Evolutionary conservation across 371 early-diverging fungal genomes (phyloP), one percentile per base, ranked within the genome.

Genomic region (Mucor indicus): DNA sequence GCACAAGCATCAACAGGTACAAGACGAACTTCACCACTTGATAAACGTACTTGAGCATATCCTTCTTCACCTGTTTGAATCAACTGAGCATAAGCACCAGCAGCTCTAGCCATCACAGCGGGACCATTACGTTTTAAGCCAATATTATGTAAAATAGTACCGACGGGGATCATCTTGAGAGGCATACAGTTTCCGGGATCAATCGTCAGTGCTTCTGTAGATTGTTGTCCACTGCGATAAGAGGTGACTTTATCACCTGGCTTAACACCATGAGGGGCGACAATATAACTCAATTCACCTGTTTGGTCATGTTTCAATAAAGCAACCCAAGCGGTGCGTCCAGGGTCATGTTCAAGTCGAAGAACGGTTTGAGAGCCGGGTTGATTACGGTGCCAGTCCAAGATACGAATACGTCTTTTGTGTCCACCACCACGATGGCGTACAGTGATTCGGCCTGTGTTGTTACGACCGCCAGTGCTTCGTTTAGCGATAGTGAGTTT

Each of bases 401-500:
- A 74, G 16, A 87, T 60, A 50, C 97, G 82, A 65, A 95, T 84
- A 49, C 93, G 85, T 32, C 89, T 83, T 60, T 92, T 93, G 65
- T 90, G 92, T 29, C 97, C 98, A 37, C 96, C 98, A 40, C 98
- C 98, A 33, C 93, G 88, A 55, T 95, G 95, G 13, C 96, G 86
- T 21, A 92, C 84, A 3, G 96, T 96, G 58, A 98, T 93, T 29
- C 84, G 79, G 15, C 98, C 98, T 4, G 84, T 83, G 76, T 86
- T 84, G 81, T 92, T 93, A 55, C 98, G 83, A 30, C 98, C 98
- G 41, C 92, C 94, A 1, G 79, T 77, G 55, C 79, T 64, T 19
- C 90, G 83, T 68, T 89, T 95, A 37, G 92, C 92, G 33, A 89
- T 60, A 0, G 94, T 91, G 53, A 97, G 70, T 16, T 77, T 67